A percentile compares a stretch with the other conserved stretches of the same genome.
Conservation (phyloP, 495 filamentous ascomycete genomes). For the Neurospora sp. region DNA sequence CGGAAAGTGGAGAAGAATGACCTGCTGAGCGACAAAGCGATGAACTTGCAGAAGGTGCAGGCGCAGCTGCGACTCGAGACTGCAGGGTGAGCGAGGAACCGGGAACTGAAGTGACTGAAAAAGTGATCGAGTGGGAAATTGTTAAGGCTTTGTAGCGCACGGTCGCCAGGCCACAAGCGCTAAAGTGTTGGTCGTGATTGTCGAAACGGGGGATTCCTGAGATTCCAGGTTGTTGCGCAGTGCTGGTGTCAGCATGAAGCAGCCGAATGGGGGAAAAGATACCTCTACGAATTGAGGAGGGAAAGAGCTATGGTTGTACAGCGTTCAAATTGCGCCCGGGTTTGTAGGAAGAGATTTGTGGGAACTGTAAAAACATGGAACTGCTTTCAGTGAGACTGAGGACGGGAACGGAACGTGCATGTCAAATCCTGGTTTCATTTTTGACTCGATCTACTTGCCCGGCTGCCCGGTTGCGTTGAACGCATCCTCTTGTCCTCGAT, state of each 20-base stretch:
- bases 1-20: neutral
- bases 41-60: neutral
- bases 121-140: neutral
- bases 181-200: neutral
- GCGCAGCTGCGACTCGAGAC: neutral
- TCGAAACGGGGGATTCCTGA: neutral
- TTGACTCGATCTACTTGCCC: neutral
- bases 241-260: neutral
- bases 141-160: neutral
- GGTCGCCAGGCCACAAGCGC: neutral
- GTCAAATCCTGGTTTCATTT: neutral
- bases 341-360: neutral
- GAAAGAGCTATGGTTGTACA: neutral
- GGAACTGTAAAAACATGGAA: neutral
- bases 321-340: neutral
- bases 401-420: neutral
- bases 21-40: neutral
- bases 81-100: neutral
- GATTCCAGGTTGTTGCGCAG: neutral
- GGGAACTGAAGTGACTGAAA: neutral
- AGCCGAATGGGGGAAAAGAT: neutral
- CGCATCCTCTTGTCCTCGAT: neutral
- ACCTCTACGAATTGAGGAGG: neutral
- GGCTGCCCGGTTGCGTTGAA: neutral
- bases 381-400: neutral